Percentiles rank a stretch among this genome's conserved stretches.
Evolutionary conservation across 306 rosid species (phyloP).

Genomic region (Styphnolobium japonicum): DNA sequence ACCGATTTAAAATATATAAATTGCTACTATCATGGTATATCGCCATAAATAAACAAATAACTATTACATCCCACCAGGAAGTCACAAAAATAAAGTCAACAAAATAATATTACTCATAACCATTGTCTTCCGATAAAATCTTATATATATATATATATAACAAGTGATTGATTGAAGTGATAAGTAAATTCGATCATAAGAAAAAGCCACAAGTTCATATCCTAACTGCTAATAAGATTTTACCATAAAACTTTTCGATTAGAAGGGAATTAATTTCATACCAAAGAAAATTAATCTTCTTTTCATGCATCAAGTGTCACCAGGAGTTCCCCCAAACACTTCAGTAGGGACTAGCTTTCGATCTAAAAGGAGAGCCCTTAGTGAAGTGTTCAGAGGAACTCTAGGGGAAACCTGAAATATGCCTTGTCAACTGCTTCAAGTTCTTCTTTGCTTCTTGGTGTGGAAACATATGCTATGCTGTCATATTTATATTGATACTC

Average conservation of each 20-base stretch:
- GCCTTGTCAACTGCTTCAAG: background rate
- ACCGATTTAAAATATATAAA: background rate
- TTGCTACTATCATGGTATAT: too few relatives aligned
- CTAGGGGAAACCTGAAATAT: slow-evolving; percentile 28
- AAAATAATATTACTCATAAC: background rate
- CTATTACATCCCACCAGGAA: background rate
- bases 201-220: too few relatives aligned
- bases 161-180: too few relatives aligned
- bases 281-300: too few relatives aligned
- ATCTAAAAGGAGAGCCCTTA: background rate
- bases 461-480: background rate
- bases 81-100: background rate
- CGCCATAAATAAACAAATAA: background rate
- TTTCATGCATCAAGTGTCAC: slow-evolving; percentile 3
- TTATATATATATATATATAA: too few relatives aligned
- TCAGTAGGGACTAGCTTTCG: background rate
- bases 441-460: background rate
- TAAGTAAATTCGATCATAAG: too few relatives aligned
- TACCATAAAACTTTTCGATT: too few relatives aligned
- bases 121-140: too few relatives aligned
- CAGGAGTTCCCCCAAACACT: slow-evolving; percentile 50
- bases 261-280: too few relatives aligned
- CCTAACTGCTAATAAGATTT: too few relatives aligned
- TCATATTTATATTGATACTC: slow-evolving; percentile 20
- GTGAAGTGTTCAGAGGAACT: slow-evolving; percentile 34